Evolutionary conservation across 2,329 filamentous ascomycete genomes (phyloP).

Genomic region (Penicillium sp.): DNA sequence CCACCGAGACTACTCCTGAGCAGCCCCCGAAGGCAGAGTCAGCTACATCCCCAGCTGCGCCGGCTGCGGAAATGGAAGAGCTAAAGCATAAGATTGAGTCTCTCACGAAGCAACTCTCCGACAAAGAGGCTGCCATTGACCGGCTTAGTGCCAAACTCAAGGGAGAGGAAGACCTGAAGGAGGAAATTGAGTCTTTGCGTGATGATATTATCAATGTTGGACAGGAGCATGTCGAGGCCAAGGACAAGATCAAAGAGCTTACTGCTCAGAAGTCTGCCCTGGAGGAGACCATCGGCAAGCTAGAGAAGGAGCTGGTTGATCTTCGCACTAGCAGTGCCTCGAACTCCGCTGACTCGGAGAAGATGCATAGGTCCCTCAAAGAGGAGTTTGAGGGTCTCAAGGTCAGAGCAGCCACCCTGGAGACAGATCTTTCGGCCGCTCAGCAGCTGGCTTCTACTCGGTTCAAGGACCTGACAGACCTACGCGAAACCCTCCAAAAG

Average conservation of each 20-base stretch:
- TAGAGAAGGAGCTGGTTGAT: constrained; percentile 69
- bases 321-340: constrained; percentile 51
- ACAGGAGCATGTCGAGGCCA: constrained; percentile 79
- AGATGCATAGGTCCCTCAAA: constrained; percentile 56
- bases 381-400: constrained; percentile 71
- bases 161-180: constrained; percentile 73
- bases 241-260: constrained; percentile 70
- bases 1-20: constrained; percentile 17
- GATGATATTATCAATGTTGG: constrained; percentile 78
- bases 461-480: constrained; percentile 82
- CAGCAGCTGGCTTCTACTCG: constrained; percentile 82
- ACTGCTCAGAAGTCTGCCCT: constrained; percentile 67
- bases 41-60: constrained; percentile 19
- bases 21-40: constrained; percentile 36
- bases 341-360: constrained; percentile 49
- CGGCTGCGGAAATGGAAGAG: constrained; percentile 24
- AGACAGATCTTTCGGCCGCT: constrained; percentile 81
- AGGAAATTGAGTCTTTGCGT: constrained; percentile 81
- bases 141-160: constrained; percentile 68
- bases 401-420: constrained; percentile 65
- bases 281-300: constrained; percentile 61
- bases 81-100: constrained; percentile 39
- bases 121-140: constrained; percentile 72
- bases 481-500: constrained; percentile 77
- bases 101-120: constrained; percentile 37